These are phyloP conservation scores for Thielaviopsis euricoi DNA, from an alignment of 2,329 filamentous ascomycete species.

Conservation along the genomic window DNA sequence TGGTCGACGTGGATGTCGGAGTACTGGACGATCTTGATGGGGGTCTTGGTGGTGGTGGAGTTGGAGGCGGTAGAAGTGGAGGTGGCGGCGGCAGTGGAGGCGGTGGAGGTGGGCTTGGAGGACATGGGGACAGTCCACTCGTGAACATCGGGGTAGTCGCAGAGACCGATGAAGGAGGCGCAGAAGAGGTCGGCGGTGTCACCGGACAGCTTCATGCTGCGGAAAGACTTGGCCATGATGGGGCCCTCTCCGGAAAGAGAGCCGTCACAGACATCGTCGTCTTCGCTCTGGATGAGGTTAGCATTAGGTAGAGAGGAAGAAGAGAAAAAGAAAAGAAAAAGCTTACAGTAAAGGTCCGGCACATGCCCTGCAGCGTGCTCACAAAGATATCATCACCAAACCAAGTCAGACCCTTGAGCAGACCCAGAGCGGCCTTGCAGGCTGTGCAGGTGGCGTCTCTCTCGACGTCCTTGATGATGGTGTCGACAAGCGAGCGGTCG, in stretches of 20 bases:
- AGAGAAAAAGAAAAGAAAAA: background rate
- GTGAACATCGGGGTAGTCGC: conserved; percentile 29
- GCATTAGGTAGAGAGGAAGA: background rate
- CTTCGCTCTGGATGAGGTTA: conserved; percentile 24
- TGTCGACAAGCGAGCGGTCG: conserved; percentile 5
- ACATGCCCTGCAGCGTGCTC: conserved; percentile 17
- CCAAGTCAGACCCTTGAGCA: conserved; percentile 27
- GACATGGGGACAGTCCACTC: conserved; percentile 28
- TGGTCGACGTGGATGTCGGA: conserved; percentile 44
- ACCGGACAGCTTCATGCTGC: conserved; percentile 30
- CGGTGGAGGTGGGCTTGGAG: conserved; percentile 23
- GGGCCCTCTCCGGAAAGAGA: conserved; percentile 34
- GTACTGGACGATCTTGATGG: conserved; percentile 40
- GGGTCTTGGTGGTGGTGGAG: conserved; percentile 16
- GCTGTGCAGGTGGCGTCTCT: conserved; percentile 15
- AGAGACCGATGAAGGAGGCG: conserved; percentile 35
- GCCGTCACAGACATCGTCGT: conserved; percentile 38
- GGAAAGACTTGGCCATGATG: conserved; percentile 32
- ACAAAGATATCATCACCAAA: conserved; percentile 27
- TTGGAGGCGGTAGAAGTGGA: background rate
- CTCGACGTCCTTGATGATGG: conserved; percentile 16
- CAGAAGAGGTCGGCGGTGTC: conserved; percentile 35
- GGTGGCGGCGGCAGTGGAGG: background rate
- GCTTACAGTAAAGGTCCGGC: conserved; percentile 20
- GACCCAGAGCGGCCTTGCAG: conserved; percentile 14